phyloP scores from a whole-genome alignment of 2,329 filamentous ascomycete genomes.

The Claviceps pazoutovae region DNA sequence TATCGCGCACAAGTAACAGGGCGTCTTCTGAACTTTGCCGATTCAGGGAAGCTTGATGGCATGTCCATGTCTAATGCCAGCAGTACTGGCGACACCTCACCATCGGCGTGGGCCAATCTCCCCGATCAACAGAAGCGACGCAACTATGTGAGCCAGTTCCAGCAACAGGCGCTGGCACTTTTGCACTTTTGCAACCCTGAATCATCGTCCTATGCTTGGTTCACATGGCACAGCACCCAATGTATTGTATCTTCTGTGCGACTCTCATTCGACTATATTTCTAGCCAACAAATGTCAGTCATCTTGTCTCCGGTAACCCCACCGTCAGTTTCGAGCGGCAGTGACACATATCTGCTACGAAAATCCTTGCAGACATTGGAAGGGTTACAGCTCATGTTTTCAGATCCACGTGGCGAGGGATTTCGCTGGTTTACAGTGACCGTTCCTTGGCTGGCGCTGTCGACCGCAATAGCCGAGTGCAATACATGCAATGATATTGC shows the following conservation, averaged over 20 bases:
- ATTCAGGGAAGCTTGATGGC: background rate
- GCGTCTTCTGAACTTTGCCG: constrained; percentile 1
- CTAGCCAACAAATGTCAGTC: background rate
- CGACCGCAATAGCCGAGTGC: constrained; percentile 7
- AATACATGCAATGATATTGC: constrained; percentile 3
- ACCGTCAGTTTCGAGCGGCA: background rate
- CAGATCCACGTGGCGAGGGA: constrained; percentile 7
- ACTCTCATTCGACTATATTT: constrained; percentile 1
- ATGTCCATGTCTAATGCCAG: no score
- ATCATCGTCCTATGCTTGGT: constrained; percentile 7
- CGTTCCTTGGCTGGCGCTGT: constrained; percentile 7
- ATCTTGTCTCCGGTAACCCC: background rate
- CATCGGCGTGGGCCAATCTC: background rate
- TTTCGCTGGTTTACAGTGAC: constrained; percentile 6
- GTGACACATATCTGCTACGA: constrained; percentile 3
- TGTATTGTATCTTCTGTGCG: constrained; percentile 6
- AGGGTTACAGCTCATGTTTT: constrained; percentile 5
- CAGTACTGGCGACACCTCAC: background rate
- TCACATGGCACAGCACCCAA: constrained; percentile 8
- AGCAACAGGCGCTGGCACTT: constrained; percentile 2
- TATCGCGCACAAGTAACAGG: constrained; percentile 4
- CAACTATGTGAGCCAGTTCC: constrained; percentile 3
- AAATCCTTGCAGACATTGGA: constrained; percentile 2
- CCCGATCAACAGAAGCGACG: background rate
- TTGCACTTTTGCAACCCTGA: constrained; percentile 8